Evolutionary conservation across 108 stramenopile species (phyloP), one percentile per base, ranked within the genome.

Genomic region (Cyclotella baltica): DNA sequence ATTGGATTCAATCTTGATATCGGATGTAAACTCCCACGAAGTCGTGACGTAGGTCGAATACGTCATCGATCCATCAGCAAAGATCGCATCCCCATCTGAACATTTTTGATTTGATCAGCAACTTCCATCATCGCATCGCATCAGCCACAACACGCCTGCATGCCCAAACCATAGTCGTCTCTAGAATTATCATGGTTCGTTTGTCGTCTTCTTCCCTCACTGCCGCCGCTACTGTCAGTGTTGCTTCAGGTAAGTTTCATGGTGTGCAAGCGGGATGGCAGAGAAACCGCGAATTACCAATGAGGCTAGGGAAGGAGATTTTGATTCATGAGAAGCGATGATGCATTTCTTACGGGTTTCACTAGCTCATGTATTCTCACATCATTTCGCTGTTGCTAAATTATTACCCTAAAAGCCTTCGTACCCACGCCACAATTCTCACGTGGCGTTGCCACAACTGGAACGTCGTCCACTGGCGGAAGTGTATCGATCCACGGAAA

Each of bases 401-500:
- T 61, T 1, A 10, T 61, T 16, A 61, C 18, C n/a, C 33, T 34
- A 25, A 8, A 2, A 65, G 71, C 71, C 11, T 72, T 72, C 46
- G 59, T 31, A 57, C 71, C 71, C 25, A 46, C 46, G 27, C 40
- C 58, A 2, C 59, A 57, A 6, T 72, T 62, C 25, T 33, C 40
- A 35, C 71, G 71, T 25, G 33, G 71, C 33, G 47, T 72, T 8
- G 40, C 38, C 11, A 72, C 22, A 58, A 72, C 71, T 19, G 70
- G 27, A 22, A 31, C 57, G 47, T 62, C 70, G 35, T 58, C 71
- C 48, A 30, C 59, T 47, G 48, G 5, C 8, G 71, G 71, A 40
- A 36, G 28, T 47, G 59, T 62, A 62, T 62, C 71, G 36, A 71
- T 36, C 18, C 70, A 71, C 38, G 70, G 70, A 20, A 71, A 38